Evolutionary conservation across 2,329 filamentous ascomycete genomes (phyloP), one percentile per base, ranked within the genome.

Genomic region (Bipolaris cookei): DNA sequence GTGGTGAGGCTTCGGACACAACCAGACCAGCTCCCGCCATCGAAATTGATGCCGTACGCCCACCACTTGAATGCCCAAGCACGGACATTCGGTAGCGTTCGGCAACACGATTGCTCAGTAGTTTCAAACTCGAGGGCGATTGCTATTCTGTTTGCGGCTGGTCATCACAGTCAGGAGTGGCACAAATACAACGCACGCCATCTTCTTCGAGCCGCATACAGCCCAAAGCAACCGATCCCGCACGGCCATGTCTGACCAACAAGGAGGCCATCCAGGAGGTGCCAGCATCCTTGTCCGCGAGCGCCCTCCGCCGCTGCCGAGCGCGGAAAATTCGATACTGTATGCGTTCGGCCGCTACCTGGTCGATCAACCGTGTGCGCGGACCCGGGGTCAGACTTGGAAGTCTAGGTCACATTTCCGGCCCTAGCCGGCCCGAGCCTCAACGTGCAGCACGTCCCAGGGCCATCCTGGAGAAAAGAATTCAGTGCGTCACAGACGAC

Each of bases 391-490:
- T 57, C 47, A 51, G 50, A 52, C 43, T 67, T 63, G 59, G 65
- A 61, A 50, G 54, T 48, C 55, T 53, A 60, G 51, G 54, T 63
- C 51, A 55, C 62, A 59, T 62, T 65, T 59, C 64, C 68, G 68
- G 65, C 58, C 70, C 68, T 67, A 66, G 58, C 66, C 69, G 69
- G 68, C 60, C 70, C 70, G 66, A 66, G 46, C 64, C 67, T 66
- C 65, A 65, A 60, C 60, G 62, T 62, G 55, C 66, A 62, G 64
- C 62, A 66, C 58, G 51, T 57, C 61, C 59, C 54, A 54, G 65
- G 62, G 54, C 45, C 39, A 61, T 51, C 50, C 57, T 51, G 51
- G 56, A 56, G 51, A 35, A 30, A 45, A 43, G 30, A 46, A 50
- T 48, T 43, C 21, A 44, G 25, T 42, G 35, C 47, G 52, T 46